These are phyloP conservation scores for Microdochium bolleyi DNA, from an alignment of 2,329 filamentous ascomycete species.

Conservation along the genomic window DNA sequence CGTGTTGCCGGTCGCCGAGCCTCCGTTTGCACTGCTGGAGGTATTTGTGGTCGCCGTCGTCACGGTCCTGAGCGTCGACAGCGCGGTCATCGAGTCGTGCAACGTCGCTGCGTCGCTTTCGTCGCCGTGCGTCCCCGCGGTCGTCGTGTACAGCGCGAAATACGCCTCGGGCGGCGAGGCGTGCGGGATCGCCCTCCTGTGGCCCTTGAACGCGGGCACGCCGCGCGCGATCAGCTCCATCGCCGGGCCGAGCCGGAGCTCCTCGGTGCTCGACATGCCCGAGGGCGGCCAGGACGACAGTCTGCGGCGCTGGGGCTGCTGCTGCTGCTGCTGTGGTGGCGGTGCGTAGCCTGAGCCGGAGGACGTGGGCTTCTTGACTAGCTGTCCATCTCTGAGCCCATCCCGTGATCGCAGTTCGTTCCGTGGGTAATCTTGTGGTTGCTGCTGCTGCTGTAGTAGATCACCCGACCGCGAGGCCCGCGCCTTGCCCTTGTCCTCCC, in stretches of 20 bases:
- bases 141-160: slow-evolving; percentile 47
- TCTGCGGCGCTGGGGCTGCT: neutral
- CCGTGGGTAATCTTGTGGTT: neutral
- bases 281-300: slow-evolving; percentile 50
- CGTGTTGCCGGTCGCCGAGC: neutral
- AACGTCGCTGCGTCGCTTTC: slow-evolving; percentile 35
- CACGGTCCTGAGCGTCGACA: slow-evolving; percentile 44
- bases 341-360: slow-evolving; percentile 18
- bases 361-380: neutral
- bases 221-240: slow-evolving; percentile 51
- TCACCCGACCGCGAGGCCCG: neutral
- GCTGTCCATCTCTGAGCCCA: neutral
- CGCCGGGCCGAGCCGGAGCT: slow-evolving; percentile 44
- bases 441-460: neutral
- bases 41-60: neutral
- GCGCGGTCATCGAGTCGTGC: slow-evolving; percentile 48
- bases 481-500: neutral
- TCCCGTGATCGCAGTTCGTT: neutral
- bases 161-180: slow-evolving; percentile 37
- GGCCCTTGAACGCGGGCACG: slow-evolving; percentile 47
- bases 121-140: slow-evolving; percentile 32
- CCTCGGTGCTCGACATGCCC: slow-evolving; percentile 37
- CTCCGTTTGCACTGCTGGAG: neutral
- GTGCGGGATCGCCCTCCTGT: slow-evolving; percentile 45
- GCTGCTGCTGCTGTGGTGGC: neutral